Evolutionary conservation across 192 early-diverging fungal species (phyloP), one percentile per base, ranked within the genome.

Genomic region (Linderina pennispora): DNA sequence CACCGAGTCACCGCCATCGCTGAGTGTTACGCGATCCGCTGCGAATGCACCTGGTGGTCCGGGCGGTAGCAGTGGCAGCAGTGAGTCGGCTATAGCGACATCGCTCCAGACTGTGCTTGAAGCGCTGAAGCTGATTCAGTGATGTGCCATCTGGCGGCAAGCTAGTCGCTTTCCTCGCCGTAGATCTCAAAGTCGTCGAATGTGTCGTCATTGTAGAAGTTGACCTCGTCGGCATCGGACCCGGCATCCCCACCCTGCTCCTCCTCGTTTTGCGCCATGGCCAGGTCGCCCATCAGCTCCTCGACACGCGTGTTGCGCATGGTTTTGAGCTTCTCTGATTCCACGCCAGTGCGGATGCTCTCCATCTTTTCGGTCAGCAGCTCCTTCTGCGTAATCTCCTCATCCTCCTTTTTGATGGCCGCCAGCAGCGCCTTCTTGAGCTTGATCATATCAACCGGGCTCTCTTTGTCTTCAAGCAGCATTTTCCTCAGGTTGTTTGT

Each of bases 271-370:
- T n/a, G n/a, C n/a, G n/a, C n/a, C 6, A 39, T 39, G 36, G 43
- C 60, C 9, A 70, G 44, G 15, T 42, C 38, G 15, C 32, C 39
- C 66, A 70, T 70, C 13, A 62, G 38, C 49, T 51, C 38, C 35
- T 70, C 54, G 9, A 70, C 53, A 19, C 42, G 55, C 8, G 54
- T n/a, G n/a, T n/a, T n/a, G n/a, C n/a, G n/a, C n/a, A n/a, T n/a
- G n/a, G n/a, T n/a, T n/a, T n/a, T n/a, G n/a, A n/a, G n/a, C n/a
- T n/a, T n/a, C n/a, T n/a, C n/a, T n/a, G n/a, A n/a, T n/a, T n/a
- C n/a, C n/a, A n/a, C n/a, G n/a, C n/a, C n/a, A n/a, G n/a, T n/a
- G n/a, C n/a, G n/a, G n/a, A n/a, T 15, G 15, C 39, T 37, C 19
- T 38, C 40, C n/a, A 53, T 56, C 7, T 62, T 45, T 13, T 55